Evolutionary conservation across 2,329 filamentous ascomycete species (phyloP), one percentile per base, ranked within the genome.

Genomic region (Nemania sp.): DNA sequence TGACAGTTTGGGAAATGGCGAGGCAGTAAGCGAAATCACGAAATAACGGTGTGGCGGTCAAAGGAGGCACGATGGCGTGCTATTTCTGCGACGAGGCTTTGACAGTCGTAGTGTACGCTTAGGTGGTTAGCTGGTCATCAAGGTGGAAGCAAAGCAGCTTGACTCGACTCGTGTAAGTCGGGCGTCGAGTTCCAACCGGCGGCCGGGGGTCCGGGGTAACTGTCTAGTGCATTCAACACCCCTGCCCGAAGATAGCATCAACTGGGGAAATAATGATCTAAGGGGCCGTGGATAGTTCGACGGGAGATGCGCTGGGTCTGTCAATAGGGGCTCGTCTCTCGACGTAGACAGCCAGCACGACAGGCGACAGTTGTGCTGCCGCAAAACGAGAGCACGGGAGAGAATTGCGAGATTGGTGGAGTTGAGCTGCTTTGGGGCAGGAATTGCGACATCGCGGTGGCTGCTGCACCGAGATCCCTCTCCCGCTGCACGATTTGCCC

Each of bases 401-500:
- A 53, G 56, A 48, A 63, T 43, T 73, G 69, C 43, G 76, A 74
- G 11, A 52, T 34, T 47, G 29, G 76, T 73, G 42, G 59, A 59
- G 54, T n/a, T 73, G 69, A 48, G 73, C 57, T 76, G 75, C 74
- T 76, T 70, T 73, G 71, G 70, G 71, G 72, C 69, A 62, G 71
- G 68, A 72, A 76, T 76, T 74, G 75, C 74, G 75, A 76, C 74
- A 76, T 76, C 70, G 59, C 69, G 65, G 55, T 55, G 59, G 50
- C 51, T 49, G 32, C 48, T 58, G 47, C 54, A 65, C 69, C 70
- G 69, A 71, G 67, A 71, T 68, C 68, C 69, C 64, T 57, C 65
- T 66, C 57, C 59, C 50, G 59, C 56, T 60, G 62, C 49, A 53
- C 45, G 64, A 43, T 54, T 52, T 45, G 62, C 40, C 65, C 68